A percentile compares a stretch with the other conserved stretches of the same genome.
These are phyloP conservation scores for Penicillium psychrosexuale DNA, from an alignment of 2,329 filamentous ascomycete genomes.

Conservation along the genomic window DNA sequence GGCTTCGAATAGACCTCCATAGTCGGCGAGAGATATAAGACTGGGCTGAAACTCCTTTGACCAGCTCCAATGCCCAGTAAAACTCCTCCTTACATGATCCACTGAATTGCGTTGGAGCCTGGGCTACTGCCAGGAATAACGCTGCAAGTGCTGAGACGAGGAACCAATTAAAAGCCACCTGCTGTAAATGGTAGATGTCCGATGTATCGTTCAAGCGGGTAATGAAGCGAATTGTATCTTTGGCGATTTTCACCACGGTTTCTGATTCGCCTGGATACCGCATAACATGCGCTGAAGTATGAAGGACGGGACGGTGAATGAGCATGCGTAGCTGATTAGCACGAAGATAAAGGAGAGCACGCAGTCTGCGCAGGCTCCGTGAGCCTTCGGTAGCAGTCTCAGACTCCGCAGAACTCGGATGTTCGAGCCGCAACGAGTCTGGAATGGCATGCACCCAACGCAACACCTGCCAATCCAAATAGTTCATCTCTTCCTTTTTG, in stretches of 20 bases:
- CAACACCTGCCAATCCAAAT: slow-evolving; percentile 76
- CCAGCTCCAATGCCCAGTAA: slow-evolving; percentile 62
- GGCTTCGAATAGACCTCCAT: slow-evolving; percentile 60
- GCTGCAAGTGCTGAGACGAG: slow-evolving; percentile 61
- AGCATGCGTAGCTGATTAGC: slow-evolving; percentile 86
- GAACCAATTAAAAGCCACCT: slow-evolving; percentile 65
- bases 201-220: slow-evolving; percentile 59
- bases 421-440: slow-evolving; percentile 59
- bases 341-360: slow-evolving; percentile 80
- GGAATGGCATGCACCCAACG: slow-evolving; percentile 77
- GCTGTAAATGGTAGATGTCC: slow-evolving; percentile 60
- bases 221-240: slow-evolving; percentile 61
- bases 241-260: slow-evolving; percentile 61
- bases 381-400: slow-evolving; percentile 42
- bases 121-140: slow-evolving; percentile 61
- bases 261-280: slow-evolving; percentile 69
- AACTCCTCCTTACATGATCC: slow-evolving; percentile 59
- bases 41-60: slow-evolving; percentile 58
- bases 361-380: slow-evolving; percentile 68
- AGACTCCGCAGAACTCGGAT: slow-evolving; percentile 45
- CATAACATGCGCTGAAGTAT: slow-evolving; percentile 71
- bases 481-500: slow-evolving; percentile 71
- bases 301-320: slow-evolving; percentile 80
- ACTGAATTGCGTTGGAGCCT: slow-evolving; percentile 59
- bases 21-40: slow-evolving; percentile 60